Percentiles rank a stretch among this genome's conserved stretches.
phyloP scores from a whole-genome alignment of 305 asterid species.

The Salvia sclarea region DNA sequence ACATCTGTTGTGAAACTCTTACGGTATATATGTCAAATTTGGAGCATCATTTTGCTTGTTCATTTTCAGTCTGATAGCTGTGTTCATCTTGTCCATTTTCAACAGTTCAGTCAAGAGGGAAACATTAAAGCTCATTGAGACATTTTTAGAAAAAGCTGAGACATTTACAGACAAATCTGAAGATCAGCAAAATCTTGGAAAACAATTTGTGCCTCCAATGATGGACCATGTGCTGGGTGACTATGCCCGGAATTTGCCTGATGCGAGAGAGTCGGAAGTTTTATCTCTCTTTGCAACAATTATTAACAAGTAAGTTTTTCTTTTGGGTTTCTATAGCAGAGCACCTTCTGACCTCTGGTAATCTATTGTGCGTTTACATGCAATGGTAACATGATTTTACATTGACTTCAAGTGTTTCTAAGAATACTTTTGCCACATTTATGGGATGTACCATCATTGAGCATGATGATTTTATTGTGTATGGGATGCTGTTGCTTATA shows the following conservation, averaged over 20 bases:
- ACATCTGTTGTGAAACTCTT: conserved; percentile 79
- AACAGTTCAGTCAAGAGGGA: conserved; percentile 95
- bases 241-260: conserved; percentile 88
- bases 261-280: conserved; percentile 97
- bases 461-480: conserved; percentile 6
- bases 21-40: conserved; percentile 53
- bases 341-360: conserved; percentile 5
- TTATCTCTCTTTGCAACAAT: conserved; percentile 87
- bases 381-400: conserved; percentile 1
- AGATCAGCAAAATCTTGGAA: conserved; percentile 77
- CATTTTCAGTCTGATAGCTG: conserved; percentile 25
- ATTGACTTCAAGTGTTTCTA: background rate
- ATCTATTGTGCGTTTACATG: conserved; percentile 4
- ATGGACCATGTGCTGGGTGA: conserved; percentile 93
- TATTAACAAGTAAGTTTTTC: conserved; percentile 67
- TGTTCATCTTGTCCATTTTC: conserved; percentile 17
- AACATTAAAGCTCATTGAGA: conserved; percentile 84
- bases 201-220: conserved; percentile 88
- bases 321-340: background rate
- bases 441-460: conserved; percentile 9
- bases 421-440: conserved; percentile 2
- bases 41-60: conserved; percentile 19
- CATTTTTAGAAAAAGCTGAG: conserved; percentile 87
- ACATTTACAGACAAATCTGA: conserved; percentile 87
- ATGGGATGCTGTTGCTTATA: background rate